These are phyloP conservation scores for Pelargonium cotyledonis DNA, from an alignment of 441 rosid species.

Conservation along the genomic window DNA sequence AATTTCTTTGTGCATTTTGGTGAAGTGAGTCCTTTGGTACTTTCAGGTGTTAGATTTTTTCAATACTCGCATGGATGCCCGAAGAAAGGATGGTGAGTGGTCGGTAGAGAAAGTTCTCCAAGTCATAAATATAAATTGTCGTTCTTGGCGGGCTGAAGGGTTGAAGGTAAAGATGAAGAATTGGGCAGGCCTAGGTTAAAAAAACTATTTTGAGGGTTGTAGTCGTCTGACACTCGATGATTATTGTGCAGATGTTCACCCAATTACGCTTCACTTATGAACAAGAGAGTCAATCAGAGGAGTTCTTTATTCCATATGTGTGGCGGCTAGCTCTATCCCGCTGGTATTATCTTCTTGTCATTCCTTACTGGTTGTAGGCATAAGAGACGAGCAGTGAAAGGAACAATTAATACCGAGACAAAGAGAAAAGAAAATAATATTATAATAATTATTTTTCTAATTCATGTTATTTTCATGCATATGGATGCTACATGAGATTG, in stretches of 20 bases:
- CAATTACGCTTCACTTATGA: conserved; percentile 95
- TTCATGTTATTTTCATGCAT: neutral
- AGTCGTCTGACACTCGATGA: neutral
- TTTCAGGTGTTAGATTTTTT: conserved; percentile 86
- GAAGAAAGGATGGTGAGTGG: conserved; percentile 82
- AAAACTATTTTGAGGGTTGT: neutral
- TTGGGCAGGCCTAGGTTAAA: neutral
- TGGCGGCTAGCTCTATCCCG: conserved; percentile 73
- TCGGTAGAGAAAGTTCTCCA: conserved; percentile 90
- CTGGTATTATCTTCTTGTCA: neutral
- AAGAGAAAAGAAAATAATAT: neutral
- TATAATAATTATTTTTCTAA: neutral
- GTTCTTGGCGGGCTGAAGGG: conserved; percentile 97
- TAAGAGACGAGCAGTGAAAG: neutral
- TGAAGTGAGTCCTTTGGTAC: conserved; percentile 11
- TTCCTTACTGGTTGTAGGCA: neutral
- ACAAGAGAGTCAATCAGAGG: conserved; percentile 98
- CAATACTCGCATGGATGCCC: conserved; percentile 87
- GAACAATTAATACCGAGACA: neutral
- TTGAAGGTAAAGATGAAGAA: conserved; percentile 55
- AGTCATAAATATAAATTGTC: conserved; percentile 64
- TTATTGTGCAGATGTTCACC: conserved; percentile 74
- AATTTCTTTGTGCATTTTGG: conserved; percentile 6
- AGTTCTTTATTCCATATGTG: conserved; percentile 90
- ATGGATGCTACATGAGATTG: neutral